phyloP scores from a whole-genome alignment of 345 rosid genomes.

The Citrus hindsii region DNA sequence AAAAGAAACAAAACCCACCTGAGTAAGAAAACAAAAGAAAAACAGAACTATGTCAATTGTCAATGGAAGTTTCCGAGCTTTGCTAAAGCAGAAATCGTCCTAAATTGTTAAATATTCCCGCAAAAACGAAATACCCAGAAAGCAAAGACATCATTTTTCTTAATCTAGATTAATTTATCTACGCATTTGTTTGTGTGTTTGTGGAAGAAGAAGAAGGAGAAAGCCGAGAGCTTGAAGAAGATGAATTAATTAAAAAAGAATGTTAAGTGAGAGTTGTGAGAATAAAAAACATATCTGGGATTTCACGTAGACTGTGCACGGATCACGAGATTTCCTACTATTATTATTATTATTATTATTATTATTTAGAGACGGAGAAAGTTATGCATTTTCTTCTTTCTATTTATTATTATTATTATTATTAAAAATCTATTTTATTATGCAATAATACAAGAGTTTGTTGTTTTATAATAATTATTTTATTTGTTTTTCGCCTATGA shows the following conservation, averaged over 20 bases:
- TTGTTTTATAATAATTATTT: neutral
- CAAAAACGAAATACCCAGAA: constrained; percentile 12
- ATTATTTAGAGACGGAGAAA: constrained; percentile 37
- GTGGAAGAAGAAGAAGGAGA: neutral
- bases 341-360: constrained; percentile 13
- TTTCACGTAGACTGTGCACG: constrained; percentile 36
- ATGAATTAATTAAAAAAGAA: neutral
- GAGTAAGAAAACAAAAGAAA: neutral
- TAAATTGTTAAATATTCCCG: neutral
- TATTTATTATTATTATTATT: neutral
- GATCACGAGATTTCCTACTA: constrained; percentile 39
- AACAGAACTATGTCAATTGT: too few relatives aligned
- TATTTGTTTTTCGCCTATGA: too few relatives aligned
- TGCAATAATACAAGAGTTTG: neutral
- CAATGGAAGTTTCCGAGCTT: neutral
- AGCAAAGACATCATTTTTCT: neutral
- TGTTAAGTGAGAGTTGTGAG: neutral
- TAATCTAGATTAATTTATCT: too few relatives aligned
- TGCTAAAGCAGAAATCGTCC: neutral
- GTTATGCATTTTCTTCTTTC: constrained; percentile 14
- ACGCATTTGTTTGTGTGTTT: too few relatives aligned
- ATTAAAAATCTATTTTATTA: neutral
- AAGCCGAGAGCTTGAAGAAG: constrained; percentile 5
- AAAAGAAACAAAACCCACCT: constrained; percentile 21
- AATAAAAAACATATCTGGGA: constrained; percentile 27